These are phyloP conservation scores for Pezicula rhizophila DNA, from an alignment of 2,329 filamentous ascomycete species.

Conservation along the genomic window DNA sequence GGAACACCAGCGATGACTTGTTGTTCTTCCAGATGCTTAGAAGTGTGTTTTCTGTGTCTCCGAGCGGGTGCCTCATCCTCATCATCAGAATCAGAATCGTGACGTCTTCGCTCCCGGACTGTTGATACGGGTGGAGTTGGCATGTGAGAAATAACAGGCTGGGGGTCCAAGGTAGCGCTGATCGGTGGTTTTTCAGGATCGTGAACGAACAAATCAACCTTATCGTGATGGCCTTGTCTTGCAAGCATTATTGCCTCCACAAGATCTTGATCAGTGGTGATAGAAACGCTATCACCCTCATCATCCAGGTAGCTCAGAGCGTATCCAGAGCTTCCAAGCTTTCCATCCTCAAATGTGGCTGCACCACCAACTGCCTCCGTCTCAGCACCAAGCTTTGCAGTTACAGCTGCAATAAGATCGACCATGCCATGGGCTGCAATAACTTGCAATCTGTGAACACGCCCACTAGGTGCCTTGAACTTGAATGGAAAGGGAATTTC, in stretches of 20 bases:
- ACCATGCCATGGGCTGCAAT: slow-evolving; percentile 73
- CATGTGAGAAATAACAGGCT: slow-evolving; percentile 43
- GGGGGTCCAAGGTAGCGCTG: slow-evolving; percentile 55
- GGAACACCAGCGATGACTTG: slow-evolving; percentile 87
- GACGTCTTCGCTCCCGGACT: slow-evolving; percentile 44
- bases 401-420: slow-evolving; percentile 71
- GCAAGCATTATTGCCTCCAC: slow-evolving; percentile 84
- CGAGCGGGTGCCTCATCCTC: slow-evolving; percentile 40
- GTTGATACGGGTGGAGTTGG: slow-evolving; percentile 44
- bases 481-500: slow-evolving; percentile 93
- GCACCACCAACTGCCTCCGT: slow-evolving; percentile 77
- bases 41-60: slow-evolving; percentile 27
- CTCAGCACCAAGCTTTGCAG: slow-evolving; percentile 78
- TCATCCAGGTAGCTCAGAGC: slow-evolving; percentile 95
- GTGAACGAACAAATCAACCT: slow-evolving; percentile 96
- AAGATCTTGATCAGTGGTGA: slow-evolving; percentile 91
- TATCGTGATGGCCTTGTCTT: slow-evolving; percentile 71
- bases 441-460: slow-evolving; percentile 88
- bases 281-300: slow-evolving; percentile 92
- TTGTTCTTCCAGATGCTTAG: slow-evolving; percentile 41
- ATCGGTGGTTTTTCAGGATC: slow-evolving; percentile 85
- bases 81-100: slow-evolving; percentile 42
- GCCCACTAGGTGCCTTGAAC: slow-evolving; percentile 94
- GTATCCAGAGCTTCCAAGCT: slow-evolving; percentile 71
- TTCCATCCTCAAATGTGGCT: slow-evolving; percentile 72